Conservation (phyloP, 371 early-diverging fungal genomes). For the Mucor circinelloides region DNA sequence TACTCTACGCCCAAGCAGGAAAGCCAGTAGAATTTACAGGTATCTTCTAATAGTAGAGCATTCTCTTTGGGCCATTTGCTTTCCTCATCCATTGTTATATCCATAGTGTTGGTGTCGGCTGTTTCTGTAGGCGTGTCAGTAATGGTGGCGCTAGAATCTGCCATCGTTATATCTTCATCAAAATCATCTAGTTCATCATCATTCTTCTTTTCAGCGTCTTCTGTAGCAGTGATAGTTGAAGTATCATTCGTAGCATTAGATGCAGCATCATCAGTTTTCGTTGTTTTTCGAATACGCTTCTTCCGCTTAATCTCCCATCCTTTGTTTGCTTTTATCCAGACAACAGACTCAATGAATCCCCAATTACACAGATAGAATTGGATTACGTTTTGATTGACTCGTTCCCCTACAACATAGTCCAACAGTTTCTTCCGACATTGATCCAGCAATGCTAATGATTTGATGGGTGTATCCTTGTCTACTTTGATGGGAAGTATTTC, state of each 20-base stretch:
- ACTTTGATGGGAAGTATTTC: slow-evolving; percentile 27
- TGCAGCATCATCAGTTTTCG: neutral
- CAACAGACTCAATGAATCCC: slow-evolving; percentile 25
- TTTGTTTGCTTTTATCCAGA: slow-evolving; percentile 27
- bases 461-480: slow-evolving; percentile 16
- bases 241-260: neutral
- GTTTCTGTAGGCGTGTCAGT: neutral
- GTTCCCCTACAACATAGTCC: slow-evolving; percentile 16
- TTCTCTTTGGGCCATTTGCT: slow-evolving; percentile 22
- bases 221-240: neutral
- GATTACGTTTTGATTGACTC: neutral
- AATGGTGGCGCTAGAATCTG: neutral
- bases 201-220: neutral
- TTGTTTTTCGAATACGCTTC: neutral
- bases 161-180: slow-evolving; percentile 1
- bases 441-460: slow-evolving; percentile 20
- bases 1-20: slow-evolving; percentile 12
- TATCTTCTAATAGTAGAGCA: slow-evolving; percentile 8
- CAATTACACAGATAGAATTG: slow-evolving; percentile 34
- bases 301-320: slow-evolving; percentile 18
- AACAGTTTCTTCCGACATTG: slow-evolving; percentile 33
- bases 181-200: neutral
- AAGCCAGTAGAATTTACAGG: slow-evolving; percentile 31
- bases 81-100: slow-evolving; percentile 6
- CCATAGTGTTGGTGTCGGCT: neutral